These are phyloP conservation scores for Coemansia sp. DNA, from an alignment of 192 early-diverging fungal species.

Conservation along the genomic window DNA sequence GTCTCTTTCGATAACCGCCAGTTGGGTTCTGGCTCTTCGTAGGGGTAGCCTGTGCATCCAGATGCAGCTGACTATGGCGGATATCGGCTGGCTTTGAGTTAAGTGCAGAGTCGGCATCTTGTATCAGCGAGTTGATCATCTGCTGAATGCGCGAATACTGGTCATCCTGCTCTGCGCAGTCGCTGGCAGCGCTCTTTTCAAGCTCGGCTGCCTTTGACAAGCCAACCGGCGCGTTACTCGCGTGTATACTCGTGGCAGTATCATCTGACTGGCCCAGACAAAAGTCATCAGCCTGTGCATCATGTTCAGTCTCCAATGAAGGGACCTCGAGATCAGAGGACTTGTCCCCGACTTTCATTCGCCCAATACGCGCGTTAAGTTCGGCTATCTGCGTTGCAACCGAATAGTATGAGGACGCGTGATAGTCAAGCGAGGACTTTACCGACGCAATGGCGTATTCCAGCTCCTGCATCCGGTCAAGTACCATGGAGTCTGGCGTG, in stretches of 20 bases:
- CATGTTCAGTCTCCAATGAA: too few species aligned
- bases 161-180: constrained; percentile 23
- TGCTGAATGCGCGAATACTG: constrained; percentile 49
- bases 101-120: constrained; percentile 45
- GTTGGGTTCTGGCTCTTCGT: too few species aligned
- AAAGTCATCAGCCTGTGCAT: too few species aligned
- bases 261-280: neutral
- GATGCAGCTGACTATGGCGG: neutral
- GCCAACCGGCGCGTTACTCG: neutral
- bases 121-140: constrained; percentile 51
- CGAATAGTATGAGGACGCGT: constrained; percentile 49
- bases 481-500: constrained; percentile 14
- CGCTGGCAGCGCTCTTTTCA: neutral
- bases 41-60: too few species aligned
- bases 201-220: neutral
- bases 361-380: constrained; percentile 40
- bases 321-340: too few species aligned
- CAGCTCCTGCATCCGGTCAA: constrained; percentile 38
- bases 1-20: neutral
- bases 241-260: neutral
- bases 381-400: constrained; percentile 55
- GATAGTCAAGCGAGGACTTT: constrained; percentile 48
- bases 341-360: constrained; percentile 17
- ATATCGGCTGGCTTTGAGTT: constrained; percentile 21
- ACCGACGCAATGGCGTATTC: constrained; percentile 38